Conservation (phyloP, 192 early-diverging fungal species). For the Phycomyces nitens region DNA sequence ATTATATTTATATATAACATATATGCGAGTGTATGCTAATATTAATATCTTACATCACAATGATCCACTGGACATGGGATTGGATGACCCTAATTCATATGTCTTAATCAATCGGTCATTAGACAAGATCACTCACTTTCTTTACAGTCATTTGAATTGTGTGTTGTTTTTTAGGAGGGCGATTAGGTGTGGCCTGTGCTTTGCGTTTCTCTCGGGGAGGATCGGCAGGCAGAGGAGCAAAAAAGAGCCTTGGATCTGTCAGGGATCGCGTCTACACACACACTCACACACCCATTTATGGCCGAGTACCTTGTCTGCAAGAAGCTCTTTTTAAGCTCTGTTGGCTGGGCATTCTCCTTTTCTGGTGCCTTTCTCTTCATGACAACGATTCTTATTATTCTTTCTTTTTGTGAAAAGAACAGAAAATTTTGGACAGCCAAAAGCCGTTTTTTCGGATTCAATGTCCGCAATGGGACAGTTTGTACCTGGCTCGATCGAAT, state of each 20-base stretch:
- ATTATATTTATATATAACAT: too few relatives aligned
- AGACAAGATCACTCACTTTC: not conserved
- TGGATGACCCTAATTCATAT: not conserved
- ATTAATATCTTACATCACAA: not conserved
- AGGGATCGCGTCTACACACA: not conserved
- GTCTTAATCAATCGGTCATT: not conserved
- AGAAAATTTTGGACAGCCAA: too few relatives aligned
- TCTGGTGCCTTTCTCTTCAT: not conserved
- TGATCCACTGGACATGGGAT: not conserved
- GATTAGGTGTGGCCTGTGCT: not conserved
- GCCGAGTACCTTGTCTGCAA: not conserved
- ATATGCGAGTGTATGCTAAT: not conserved
- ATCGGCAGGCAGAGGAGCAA: not conserved
- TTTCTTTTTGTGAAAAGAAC: not conserved
- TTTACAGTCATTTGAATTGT: not conserved
- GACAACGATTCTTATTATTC: not conserved
- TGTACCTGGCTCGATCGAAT: too few relatives aligned
- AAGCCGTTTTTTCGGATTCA: too few relatives aligned
- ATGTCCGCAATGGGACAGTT: too few relatives aligned
- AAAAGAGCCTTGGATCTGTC: conserved; percentile 1
- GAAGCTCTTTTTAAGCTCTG: not conserved
- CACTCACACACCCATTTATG: not conserved
- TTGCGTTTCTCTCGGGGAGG: not conserved
- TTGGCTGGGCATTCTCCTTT: not conserved
- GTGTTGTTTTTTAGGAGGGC: not conserved